Evolutionary conservation across 306 rosid genomes (phyloP), one percentile per base, ranked within the genome.

Genomic region (Prunus davidiana): DNA sequence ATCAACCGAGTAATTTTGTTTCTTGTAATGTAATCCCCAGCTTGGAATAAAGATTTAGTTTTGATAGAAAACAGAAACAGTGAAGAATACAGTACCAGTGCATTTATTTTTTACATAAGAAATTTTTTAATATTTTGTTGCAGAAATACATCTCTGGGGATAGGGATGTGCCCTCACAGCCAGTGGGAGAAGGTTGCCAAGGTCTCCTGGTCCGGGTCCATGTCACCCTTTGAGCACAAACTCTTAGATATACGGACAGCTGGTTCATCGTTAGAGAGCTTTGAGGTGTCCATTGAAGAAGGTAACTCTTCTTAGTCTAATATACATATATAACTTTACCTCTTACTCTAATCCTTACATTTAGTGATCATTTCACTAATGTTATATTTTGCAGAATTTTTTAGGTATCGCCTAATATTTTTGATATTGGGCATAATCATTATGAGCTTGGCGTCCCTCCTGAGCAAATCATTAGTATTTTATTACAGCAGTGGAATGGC

Each of bases 171-270:
- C 70, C 84, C 97, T 60, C 91, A 85, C 62, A 75, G 87, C 67
- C 90, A 78, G 83, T 92, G 99, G 99, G 93, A 95, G 87, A 95
- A 92, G 86, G 93, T 82, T 84, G 38, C 73, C 72, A 90, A 86
- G 81, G 92, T 91, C 69, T 83, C 81, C 81, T 92, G 99, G 97
- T 83, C 67, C 71, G 84, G 86, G 75, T 80, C 89, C 65, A 89
- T 89, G 96, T 92, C 99, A 58, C 97, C 97, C 62, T 95, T 90
- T 84, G 96, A 89, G 58, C 79, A 80, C 82, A 92, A 85, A 84
- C 67, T 95, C 72, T 68, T 90, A 72, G 99, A 92, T 79, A 62
- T 95, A 79, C 69, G 93, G 74, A 88, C 93, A 71, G 58, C 81
- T 75, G 85, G 91, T 74, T 80, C 87, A 71, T 84, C 90, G 72